Base-by-base conservation (phyloP, 371 early-diverging fungal genomes). In the Dentiscutata heterogama region DNA sequence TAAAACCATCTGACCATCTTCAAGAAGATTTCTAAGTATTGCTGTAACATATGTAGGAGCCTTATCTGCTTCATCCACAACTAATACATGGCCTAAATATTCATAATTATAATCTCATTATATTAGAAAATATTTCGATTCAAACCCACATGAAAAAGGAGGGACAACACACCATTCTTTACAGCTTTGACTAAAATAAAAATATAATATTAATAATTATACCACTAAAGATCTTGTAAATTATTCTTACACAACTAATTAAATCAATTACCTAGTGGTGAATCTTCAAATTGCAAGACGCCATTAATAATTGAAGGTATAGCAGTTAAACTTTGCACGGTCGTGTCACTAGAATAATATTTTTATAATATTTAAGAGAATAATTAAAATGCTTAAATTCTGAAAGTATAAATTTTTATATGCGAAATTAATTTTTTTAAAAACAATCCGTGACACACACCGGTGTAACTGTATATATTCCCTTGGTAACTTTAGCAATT, bases 51-150 rank as follows among this genome's bases (percentile, higher is more conserved):
- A 93, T 2, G 94, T 94, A 3, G 96, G 95, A 0, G 95, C 96
- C 83, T 96, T 96, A 82, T 96, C 96, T 0, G 96, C 96, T 83
- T 96, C 96, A 84, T 96, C 96, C 5, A 96, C 93, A 14, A 96
- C 94, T 58, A 96, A 87, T 63, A 95, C 92, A 27, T 94, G 92
- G 18, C 95, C 92, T 83, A 70, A 80, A 58, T 13, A 68, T 68
- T 68, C 10, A 53, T 58, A 20, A 42, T 25, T 31, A 56, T 35
- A 56, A 56, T 31, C 25, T 75, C 31, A 56, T 56, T 14, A 54
- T 27, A 29, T 10, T 31, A 72, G 20, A 51, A 42, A 51, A 16
- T 20, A 11, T 51, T 51, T 46, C 10, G 51, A 51, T 51, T 20
- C 20, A 13, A 39, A n/a, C 51, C 14, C 13, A 5, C 11, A 68